Evolutionary conservation across 345 rosid species (phyloP).

Genomic region (Diplotaxis tenuifolia): DNA sequence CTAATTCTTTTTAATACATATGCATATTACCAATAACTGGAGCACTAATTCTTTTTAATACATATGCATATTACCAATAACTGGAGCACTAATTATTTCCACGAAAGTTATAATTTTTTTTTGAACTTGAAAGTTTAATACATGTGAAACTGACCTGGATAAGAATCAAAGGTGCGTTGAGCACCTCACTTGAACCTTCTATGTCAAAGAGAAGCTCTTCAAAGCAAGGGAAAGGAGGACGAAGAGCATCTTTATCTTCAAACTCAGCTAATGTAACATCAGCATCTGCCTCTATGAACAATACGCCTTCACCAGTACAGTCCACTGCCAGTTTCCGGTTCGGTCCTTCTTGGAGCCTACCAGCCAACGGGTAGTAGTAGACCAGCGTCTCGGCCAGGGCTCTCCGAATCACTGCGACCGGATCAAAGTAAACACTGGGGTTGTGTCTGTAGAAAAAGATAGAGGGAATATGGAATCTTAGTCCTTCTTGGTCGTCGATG

Average conservation of each 20-base stretch:
- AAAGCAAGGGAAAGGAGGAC: slow-evolving; percentile 41
- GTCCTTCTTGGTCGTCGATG: slow-evolving; percentile 55
- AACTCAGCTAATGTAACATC: slow-evolving; percentile 34
- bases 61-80: too few relatives aligned
- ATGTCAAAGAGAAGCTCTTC: slow-evolving; percentile 38
- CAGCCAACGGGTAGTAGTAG: slow-evolving; percentile 38
- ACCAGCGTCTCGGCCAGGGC: slow-evolving; percentile 34
- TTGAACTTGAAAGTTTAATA: too few relatives aligned
- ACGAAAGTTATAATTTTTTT: too few relatives aligned
- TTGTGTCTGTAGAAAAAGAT: slow-evolving; percentile 38
- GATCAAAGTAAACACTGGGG: slow-evolving; percentile 27
- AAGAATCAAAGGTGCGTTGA: slow-evolving; percentile 37
- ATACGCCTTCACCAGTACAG: slow-evolving; percentile 41
- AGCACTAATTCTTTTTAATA: too few relatives aligned
- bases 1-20: too few relatives aligned
- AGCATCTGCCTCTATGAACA: slow-evolving; percentile 45
- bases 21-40: too few relatives aligned
- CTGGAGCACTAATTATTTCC: too few relatives aligned
- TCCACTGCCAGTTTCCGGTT: slow-evolving; percentile 37
- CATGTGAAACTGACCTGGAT: slow-evolving; percentile 31
- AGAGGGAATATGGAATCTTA: slow-evolving; percentile 42
- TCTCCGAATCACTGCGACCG: slow-evolving; percentile 29
- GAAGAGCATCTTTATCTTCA: slow-evolving; percentile 28
- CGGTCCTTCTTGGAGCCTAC: slow-evolving; percentile 40
- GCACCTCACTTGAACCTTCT: slow-evolving; percentile 25